A percentile compares a stretch with the other conserved stretches of the same genome.
These are phyloP conservation scores for Mediolabrus comicus DNA, from an alignment of 108 stramenopile species.

Conservation along the genomic window DNA sequence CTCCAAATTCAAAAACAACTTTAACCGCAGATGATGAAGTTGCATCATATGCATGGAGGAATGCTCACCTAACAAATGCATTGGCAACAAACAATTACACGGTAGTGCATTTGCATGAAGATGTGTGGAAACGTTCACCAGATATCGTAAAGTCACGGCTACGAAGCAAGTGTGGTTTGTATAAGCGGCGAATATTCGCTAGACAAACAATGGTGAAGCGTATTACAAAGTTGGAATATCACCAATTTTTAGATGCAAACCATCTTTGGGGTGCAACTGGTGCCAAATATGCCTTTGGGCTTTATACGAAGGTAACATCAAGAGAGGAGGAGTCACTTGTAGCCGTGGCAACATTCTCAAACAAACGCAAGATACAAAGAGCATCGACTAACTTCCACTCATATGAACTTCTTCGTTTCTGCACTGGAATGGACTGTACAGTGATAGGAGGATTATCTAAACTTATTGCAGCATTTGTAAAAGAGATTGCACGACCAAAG, in stretches of 20 bases:
- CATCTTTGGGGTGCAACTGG: constrained; percentile 69
- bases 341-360: constrained; percentile 64
- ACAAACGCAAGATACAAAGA: constrained; percentile 47
- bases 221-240: constrained; percentile 37
- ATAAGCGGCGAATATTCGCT: constrained; percentile 45
- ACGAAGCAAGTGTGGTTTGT: constrained; percentile 32
- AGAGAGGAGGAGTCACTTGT: constrained; percentile 43
- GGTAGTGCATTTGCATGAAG: constrained; percentile 73
- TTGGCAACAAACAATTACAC: constrained; percentile 3
- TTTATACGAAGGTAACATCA: constrained; percentile 23
- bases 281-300: constrained; percentile 63
- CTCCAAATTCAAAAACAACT: constrained; percentile 1
- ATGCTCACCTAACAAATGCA: constrained; percentile 30
- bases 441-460: constrained; percentile 72
- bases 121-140: constrained; percentile 55
- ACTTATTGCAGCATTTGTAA: constrained; percentile 51
- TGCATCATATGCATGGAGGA: constrained; percentile 28
- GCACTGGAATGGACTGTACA: constrained; percentile 38
- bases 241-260: constrained; percentile 57
- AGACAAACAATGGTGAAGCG: constrained; percentile 50
- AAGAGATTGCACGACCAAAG: constrained; percentile 28
- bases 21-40: not conserved
- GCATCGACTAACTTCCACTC: constrained; percentile 26
- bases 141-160: constrained; percentile 57
- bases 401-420: constrained; percentile 69